These are phyloP conservation scores for Teunomyces tritomae DNA, from an alignment of 805 yeast species.

Conservation along the genomic window DNA sequence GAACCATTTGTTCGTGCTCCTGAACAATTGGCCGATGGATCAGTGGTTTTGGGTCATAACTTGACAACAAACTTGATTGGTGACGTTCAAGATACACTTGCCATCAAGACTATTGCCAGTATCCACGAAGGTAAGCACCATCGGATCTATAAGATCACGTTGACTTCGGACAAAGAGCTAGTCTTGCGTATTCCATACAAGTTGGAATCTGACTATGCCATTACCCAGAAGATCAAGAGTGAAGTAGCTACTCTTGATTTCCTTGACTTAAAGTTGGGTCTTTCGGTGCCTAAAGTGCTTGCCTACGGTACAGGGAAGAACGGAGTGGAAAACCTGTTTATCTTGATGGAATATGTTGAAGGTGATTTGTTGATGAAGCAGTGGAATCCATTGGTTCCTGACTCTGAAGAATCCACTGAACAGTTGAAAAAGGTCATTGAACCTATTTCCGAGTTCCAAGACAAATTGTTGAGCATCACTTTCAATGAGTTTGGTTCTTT, in stretches of 20 bases:
- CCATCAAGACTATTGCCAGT: slow-evolving; percentile 71
- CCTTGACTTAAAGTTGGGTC: slow-evolving; percentile 57
- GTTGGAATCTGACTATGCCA: slow-evolving; percentile 62
- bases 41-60: slow-evolving; percentile 50
- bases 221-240: slow-evolving; percentile 68
- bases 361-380: slow-evolving; percentile 83
- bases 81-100: slow-evolving; percentile 36
- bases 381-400: slow-evolving; percentile 82
- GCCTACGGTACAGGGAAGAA: slow-evolving; percentile 67
- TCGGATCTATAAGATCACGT: slow-evolving; percentile 71
- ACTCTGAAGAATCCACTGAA: slow-evolving; percentile 48
- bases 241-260: slow-evolving; percentile 96
- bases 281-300: slow-evolving; percentile 71
- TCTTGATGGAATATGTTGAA: slow-evolving; percentile 73
- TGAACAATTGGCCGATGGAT: slow-evolving; percentile 40
- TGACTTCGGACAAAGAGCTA: slow-evolving; percentile 59
- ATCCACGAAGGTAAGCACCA: slow-evolving; percentile 95
- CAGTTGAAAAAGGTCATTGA: slow-evolving; percentile 60
- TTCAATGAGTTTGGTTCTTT: slow-evolving; percentile 80
- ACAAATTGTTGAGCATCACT: slow-evolving; percentile 49
- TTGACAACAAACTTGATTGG: slow-evolving; percentile 44
- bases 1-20: slow-evolving; percentile 25
- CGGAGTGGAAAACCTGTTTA: slow-evolving; percentile 68
- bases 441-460: slow-evolving; percentile 69
- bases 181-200: slow-evolving; percentile 85